A percentile compares a stretch with the other conserved stretches of the same genome.
phyloP scores from a whole-genome alignment of 2,329 filamentous ascomycete species.

The Lecanicillium sp. region DNA sequence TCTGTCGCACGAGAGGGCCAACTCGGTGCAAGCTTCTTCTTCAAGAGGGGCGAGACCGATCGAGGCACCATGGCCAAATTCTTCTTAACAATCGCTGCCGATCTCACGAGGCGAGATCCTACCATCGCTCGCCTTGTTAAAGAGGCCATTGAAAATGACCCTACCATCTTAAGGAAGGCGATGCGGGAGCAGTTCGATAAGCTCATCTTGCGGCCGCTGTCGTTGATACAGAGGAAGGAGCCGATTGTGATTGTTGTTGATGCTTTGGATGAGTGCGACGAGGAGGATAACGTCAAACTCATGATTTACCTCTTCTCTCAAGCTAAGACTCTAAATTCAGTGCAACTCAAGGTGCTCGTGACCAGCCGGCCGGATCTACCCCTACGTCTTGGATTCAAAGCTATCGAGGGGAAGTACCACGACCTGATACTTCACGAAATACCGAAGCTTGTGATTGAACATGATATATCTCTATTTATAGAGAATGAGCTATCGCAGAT shows the following conservation, averaged over 20 bases:
- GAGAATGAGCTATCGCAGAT: slow-evolving; percentile 21
- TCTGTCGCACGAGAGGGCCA: not conserved
- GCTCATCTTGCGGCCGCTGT: no score
- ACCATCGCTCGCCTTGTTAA: not conserved
- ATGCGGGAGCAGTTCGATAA: not conserved
- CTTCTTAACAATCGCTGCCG: slow-evolving; percentile 27
- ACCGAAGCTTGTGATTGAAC: slow-evolving; percentile 17
- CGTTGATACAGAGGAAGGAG: no score
- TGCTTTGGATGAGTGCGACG: slow-evolving; percentile 3
- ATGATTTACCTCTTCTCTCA: slow-evolving; percentile 5
- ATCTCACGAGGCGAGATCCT: slow-evolving; percentile 21
- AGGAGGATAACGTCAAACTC: not conserved
- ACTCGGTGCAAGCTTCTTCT: slow-evolving; percentile 15
- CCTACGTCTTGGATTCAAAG: slow-evolving; percentile 26
- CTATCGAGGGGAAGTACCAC: slow-evolving; percentile 19
- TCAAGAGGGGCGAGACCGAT: slow-evolving; percentile 25
- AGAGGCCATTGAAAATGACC: not conserved
- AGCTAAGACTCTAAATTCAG: slow-evolving; percentile 12
- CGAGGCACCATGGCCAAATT: slow-evolving; percentile 24
- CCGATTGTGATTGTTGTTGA: slow-evolving; percentile 1
- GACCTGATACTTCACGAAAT: slow-evolving; percentile 30
- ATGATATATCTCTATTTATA: slow-evolving; percentile 29
- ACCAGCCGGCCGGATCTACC: slow-evolving; percentile 34
- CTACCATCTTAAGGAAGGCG: not conserved
- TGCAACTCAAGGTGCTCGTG: slow-evolving; percentile 25